A percentile compares a stretch with the other conserved stretches of the same genome.
These are phyloP conservation scores for Pichia phayaonensis DNA, from an alignment of 805 yeast species.

Conservation along the genomic window DNA sequence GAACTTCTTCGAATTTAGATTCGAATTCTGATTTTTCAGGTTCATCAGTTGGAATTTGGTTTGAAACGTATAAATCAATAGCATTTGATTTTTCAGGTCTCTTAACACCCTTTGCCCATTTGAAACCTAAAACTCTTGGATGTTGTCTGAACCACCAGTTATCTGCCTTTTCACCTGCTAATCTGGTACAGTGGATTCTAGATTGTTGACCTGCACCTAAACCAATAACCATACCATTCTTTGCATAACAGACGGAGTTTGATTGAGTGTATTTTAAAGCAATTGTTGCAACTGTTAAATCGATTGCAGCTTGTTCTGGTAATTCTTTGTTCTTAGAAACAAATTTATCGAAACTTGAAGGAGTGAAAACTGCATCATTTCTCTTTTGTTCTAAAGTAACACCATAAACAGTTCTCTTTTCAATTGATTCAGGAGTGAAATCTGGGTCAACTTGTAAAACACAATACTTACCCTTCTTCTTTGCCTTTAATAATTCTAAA, in stretches of 20 bases:
- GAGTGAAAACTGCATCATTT: conserved; percentile 93
- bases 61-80: conserved; percentile 86
- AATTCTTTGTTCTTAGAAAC: conserved; percentile 80
- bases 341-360: conserved; percentile 84
- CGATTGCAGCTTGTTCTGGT: conserved; percentile 88
- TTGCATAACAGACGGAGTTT: conserved; percentile 96
- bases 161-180: conserved; percentile 99
- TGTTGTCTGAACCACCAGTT: conserved; percentile 99
- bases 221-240: conserved; percentile 98
- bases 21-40: conserved; percentile 93
- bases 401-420: conserved; percentile 95
- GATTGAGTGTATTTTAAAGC: conserved; percentile 97
- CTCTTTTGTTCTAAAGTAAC: conserved; percentile 93
- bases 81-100: conserved; percentile 99
- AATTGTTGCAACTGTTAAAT: conserved; percentile 93
- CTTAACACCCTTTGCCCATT: conserved; percentile 98
- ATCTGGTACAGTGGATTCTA: conserved; percentile 97
- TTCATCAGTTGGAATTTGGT: conserved; percentile 83
- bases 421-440: conserved; percentile 71
- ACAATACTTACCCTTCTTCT: conserved; percentile 97
- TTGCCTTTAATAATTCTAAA: conserved; percentile 75
- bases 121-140: conserved; percentile 83
- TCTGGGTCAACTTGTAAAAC: conserved; percentile 94
- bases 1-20: conserved; percentile 76
- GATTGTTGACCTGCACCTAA: conserved; percentile 99